Conservation (phyloP, 441 rosid species). For the Euphorbia schlechtendalii region DNA sequence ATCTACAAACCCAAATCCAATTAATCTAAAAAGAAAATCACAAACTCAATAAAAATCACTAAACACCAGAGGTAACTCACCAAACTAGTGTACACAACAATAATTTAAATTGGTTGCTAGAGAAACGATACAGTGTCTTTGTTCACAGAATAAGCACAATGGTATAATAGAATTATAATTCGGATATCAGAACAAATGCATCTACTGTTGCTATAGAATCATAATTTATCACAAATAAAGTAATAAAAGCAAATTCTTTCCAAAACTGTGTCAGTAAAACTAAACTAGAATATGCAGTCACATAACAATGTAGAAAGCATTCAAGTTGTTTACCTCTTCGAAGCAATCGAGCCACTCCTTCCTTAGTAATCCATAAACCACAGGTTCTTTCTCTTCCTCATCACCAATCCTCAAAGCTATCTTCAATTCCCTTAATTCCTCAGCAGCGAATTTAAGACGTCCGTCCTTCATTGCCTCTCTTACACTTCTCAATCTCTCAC, state of each 20-base stretch:
- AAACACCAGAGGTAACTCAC: conserved; percentile 18
- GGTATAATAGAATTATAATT: background rate
- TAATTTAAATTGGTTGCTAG: conserved; percentile 6
- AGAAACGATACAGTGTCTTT: background rate
- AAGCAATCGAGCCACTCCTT: conserved; percentile 75
- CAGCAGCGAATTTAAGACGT: conserved; percentile 56
- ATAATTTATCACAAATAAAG: background rate
- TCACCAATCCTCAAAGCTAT: conserved; percentile 58
- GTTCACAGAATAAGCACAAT: background rate
- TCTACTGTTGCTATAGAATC: background rate
- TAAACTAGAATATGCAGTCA: background rate
- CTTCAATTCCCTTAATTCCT: conserved; percentile 64
- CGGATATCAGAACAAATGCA: background rate
- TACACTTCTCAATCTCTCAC: conserved; percentile 56
- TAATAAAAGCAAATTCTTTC: background rate
- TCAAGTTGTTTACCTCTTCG: conserved; percentile 39
- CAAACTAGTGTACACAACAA: conserved; percentile 10
- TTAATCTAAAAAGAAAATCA: conserved; percentile 45
- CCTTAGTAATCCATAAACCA: conserved; percentile 60
- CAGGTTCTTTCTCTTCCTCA: conserved; percentile 63
- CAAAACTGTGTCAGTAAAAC: background rate
- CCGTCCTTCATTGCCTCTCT: conserved; percentile 55
- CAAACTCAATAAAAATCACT: conserved; percentile 38
- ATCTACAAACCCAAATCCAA: conserved; percentile 84
- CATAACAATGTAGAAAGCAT: background rate